Percentiles rank a stretch among this genome's conserved stretches.
Evolutionary conservation across 352 stramenopile genomes (phyloP).

Genomic region (Thalassiosira livingstoniorum): DNA sequence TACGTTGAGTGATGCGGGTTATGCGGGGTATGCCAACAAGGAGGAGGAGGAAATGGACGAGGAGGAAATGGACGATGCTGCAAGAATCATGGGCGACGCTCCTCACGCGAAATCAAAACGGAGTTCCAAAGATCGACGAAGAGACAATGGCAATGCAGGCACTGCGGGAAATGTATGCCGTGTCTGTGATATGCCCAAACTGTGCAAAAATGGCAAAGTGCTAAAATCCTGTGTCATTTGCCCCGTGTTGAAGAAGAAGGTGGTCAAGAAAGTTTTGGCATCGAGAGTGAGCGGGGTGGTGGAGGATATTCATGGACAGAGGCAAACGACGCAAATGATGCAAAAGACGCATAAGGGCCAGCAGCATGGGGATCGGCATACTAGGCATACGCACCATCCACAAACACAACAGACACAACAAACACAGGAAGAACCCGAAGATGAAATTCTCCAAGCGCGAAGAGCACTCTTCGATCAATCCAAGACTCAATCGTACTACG

Average conservation of each 20-base stretch:
- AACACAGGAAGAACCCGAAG: neutral
- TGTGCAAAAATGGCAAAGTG: constrained; percentile 11
- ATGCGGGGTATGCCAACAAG: neutral
- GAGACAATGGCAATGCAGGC: no score
- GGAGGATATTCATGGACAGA: no score
- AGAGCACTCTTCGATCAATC: constrained; percentile 7
- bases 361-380: neutral
- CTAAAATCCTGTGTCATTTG: constrained; percentile 29
- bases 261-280: constrained; percentile 22
- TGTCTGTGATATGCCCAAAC: constrained; percentile 28
- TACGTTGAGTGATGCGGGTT: neutral
- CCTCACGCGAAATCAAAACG: no score
- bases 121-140: no score
- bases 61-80: neutral
- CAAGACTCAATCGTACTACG: constrained; percentile 11
- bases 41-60: neutral
- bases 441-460: constrained; percentile 1
- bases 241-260: constrained; percentile 34
- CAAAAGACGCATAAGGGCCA: neutral
- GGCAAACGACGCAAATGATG: neutral
- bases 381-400: neutral
- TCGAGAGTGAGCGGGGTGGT: neutral
- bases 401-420: neutral
- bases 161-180: no score
- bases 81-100: neutral